phyloP scores from a whole-genome alignment of 2,329 filamentous ascomycete species.

The Aspergillus japonicus region DNA sequence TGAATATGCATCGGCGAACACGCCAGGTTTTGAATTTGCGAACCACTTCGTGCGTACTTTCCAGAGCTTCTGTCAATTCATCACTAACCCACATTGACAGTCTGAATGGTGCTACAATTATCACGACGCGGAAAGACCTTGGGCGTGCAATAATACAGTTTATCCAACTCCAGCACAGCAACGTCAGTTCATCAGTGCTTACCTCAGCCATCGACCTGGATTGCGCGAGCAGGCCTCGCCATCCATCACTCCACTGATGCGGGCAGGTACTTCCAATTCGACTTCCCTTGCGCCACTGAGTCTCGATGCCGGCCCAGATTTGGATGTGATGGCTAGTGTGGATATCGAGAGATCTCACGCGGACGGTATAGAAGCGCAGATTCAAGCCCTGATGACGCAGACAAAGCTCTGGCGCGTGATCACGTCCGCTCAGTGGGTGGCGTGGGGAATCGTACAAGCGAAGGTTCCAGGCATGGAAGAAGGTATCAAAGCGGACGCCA shows the following conservation, averaged over 20 bases:
- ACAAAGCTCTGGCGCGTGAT: conserved; percentile 81
- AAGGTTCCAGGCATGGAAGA: conserved; percentile 72
- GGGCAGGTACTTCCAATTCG: conserved; percentile 53
- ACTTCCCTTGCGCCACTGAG: conserved; percentile 63
- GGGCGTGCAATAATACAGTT: conserved; percentile 63
- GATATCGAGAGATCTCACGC: conserved; percentile 64
- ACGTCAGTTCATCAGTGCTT: conserved; percentile 78
- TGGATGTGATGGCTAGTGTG: conserved; percentile 49
- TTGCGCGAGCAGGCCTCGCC: conserved; percentile 26
- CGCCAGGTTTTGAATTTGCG: conserved; percentile 83
- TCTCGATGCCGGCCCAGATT: conserved; percentile 68
- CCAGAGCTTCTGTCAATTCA: background rate
- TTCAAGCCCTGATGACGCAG: conserved; percentile 72
- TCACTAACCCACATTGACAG: conserved; percentile 33
- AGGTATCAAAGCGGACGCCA: conserved; percentile 25
- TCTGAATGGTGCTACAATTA: conserved; percentile 99
- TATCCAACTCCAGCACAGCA: conserved; percentile 85
- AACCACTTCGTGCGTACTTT: conserved; percentile 76
- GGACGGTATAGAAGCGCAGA: conserved; percentile 63
- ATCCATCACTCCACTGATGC: conserved; percentile 44
- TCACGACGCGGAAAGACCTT: conserved; percentile 66
- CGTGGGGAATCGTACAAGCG: conserved; percentile 95
- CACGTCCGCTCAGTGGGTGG: conserved; percentile 87
- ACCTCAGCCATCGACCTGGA: conserved; percentile 76
- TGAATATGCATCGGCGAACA: conserved; percentile 90